A percentile compares a stretch with the other conserved stretches of the same genome.
Evolutionary conservation across 768 basidiomycete genomes (phyloP).

Genomic region (Psilocybe cyanescens): DNA sequence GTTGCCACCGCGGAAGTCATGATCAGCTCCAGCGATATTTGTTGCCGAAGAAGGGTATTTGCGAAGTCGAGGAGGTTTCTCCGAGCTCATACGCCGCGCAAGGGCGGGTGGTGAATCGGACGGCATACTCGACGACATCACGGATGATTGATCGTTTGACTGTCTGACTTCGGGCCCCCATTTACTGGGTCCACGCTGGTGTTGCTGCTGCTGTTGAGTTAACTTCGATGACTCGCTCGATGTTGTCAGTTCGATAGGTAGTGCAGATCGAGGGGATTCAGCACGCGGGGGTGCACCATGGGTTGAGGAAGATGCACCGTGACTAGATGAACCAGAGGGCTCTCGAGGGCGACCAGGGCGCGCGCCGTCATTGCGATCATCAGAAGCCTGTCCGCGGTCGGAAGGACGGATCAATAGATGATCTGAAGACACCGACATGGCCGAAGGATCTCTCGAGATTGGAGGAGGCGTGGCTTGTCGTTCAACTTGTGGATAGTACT

Average conservation of each 20-base stretch:
- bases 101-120: constrained; percentile 10
- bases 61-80: constrained; percentile 19
- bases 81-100: constrained; percentile 18
- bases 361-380: constrained; percentile 11
- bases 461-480: constrained; percentile 30
- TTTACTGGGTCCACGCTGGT: not conserved
- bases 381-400: constrained; percentile 16
- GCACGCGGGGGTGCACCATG: not conserved
- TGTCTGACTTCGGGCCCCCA: not conserved
- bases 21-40: not conserved
- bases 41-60: constrained; percentile 6
- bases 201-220: not conserved
- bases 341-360: not conserved
- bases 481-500: not conserved
- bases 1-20: not conserved
- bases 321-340: not conserved
- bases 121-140: not conserved
- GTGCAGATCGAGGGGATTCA: not conserved
- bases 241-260: not conserved
- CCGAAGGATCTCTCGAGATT: constrained; percentile 30
- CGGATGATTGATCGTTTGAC: not conserved
- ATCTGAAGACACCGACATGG: constrained; percentile 24
- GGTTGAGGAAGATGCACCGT: not conserved
- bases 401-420: constrained; percentile 19
- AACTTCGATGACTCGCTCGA: not conserved